Base-by-base conservation (phyloP, 2,329 filamentous ascomycete genomes). In the Tolypocladium guangdongense region DNA sequence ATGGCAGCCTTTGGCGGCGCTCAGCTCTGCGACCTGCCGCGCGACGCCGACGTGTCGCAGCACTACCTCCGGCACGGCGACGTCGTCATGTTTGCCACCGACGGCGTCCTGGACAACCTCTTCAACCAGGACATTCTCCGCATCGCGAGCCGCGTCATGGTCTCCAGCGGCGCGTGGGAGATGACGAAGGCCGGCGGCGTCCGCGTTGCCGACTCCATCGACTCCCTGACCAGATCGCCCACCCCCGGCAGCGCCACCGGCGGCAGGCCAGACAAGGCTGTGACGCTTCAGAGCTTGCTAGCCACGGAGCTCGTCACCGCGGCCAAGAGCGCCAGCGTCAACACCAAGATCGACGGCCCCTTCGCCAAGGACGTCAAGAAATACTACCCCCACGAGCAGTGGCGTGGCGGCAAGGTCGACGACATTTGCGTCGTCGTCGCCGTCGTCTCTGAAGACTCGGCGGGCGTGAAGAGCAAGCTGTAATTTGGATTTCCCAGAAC, bases 91-190 rank as follows among this genome's bases (percentile, higher is more conserved):
- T 87, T 99, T 60, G 93, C 90, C 2, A 96, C 90, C 0, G 93
- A 99, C 68, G 93, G 93, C 4, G 87, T 97, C 5, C 93, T 93
- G 80, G 93, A 99, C 68, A 99, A 99, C 62, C 77, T 99, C 35
- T 93, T 89, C 64, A 87, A 90, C 63, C 88, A 95, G 64, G 90
- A 99, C 60, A 86, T 95, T 33, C 78, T 99, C 14, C 82, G 84
- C 55, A 83, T 95, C 51, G 84, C 92, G 30, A 92, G 86, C 59
- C 77, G 79, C 49, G 76, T 84, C 32, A 95, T 99, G 90, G 76
- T 83, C 36, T 74, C 78, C 16, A 74, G 77, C 4, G 86, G 86
- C 4, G 90, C 88, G 0, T 96, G 91, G 90, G 74, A 80, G 22
- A 77, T 78, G 60, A 80, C 80, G 1, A 72, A 71, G 0, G 71